Evolutionary conservation across 768 basidiomycete genomes (phyloP).

Genomic region (Fibroporia radiculosa): DNA sequence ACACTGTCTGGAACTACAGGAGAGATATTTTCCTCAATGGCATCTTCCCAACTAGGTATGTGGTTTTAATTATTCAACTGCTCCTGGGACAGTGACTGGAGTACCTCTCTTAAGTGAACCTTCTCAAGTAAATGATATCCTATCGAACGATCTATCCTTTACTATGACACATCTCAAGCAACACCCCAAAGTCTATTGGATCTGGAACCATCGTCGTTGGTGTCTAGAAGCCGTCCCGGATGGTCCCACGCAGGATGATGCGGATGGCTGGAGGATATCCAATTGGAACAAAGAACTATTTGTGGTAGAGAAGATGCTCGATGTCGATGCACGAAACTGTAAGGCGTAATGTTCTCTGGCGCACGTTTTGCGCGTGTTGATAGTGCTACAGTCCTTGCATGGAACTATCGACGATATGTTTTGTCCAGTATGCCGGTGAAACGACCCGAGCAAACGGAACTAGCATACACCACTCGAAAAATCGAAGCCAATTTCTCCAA

Average conservation of each 20-base stretch:
- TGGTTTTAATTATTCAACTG: background rate
- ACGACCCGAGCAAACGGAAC: slow-evolving; percentile 54
- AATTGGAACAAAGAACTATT: slow-evolving; percentile 84
- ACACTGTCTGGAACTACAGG: slow-evolving; percentile 94
- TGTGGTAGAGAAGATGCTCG: slow-evolving; percentile 88
- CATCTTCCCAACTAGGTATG: slow-evolving; percentile 61
- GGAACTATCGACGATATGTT: slow-evolving; percentile 89
- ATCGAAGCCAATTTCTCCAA: slow-evolving; percentile 95
- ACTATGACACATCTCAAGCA: slow-evolving; percentile 75
- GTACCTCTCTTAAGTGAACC: slow-evolving; percentile 42
- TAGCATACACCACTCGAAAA: slow-evolving; percentile 82
- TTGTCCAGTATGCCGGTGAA: slow-evolving; percentile 60
- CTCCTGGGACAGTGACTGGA: no score
- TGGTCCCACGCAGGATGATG: slow-evolving; percentile 49
- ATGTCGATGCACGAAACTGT: slow-evolving; percentile 93
- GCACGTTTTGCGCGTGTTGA: background rate
- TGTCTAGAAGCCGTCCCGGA: slow-evolving; percentile 82
- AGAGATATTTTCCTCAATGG: slow-evolving; percentile 69
- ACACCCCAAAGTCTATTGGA: slow-evolving; percentile 96
- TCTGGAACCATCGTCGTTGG: slow-evolving; percentile 98
- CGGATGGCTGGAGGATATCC: slow-evolving; percentile 62
- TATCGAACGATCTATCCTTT: slow-evolving; percentile 69
- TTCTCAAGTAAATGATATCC: slow-evolving; percentile 50
- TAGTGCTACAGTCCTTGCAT: slow-evolving; percentile 68
- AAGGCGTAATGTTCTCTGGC: slow-evolving; percentile 19